Evolutionary conservation across 2,329 filamentous ascomycete genomes (phyloP), one percentile per base, ranked within the genome.

Genomic region (Thermoascus crustaceus): DNA sequence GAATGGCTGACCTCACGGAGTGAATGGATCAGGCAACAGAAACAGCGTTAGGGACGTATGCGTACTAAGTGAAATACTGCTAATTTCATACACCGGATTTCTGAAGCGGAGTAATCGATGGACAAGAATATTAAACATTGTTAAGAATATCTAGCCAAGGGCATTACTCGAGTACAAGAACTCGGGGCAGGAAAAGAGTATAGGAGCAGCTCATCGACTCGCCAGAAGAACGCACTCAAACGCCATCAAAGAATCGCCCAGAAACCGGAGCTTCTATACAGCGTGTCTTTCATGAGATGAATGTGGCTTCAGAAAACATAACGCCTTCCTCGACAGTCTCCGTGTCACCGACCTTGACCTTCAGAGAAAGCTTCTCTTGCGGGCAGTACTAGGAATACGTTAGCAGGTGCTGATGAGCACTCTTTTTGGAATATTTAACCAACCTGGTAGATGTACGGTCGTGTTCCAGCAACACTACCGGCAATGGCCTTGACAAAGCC

Each of bases 371-470:
- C 52, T 76, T 76, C 39, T 72, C 64, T 41, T 68, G 65, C 22
- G 84, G 82, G 11, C 72, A 72, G 63, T 80, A 96, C 82, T 94
- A 45, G 19, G 36, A 16, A 11, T 20, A 4, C n/a, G 34, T 44
- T 31, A 47, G 49, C 54, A 44, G 57, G 42, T 6, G 18, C 16
- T 10, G 4, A 24, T 5, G 17, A 10, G 32, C 24, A 26, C 24
- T 24, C 21, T 24, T 20, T 16, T 39, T 25, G 20, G 18, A 27
- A 13, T 17, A n/a, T 17, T 5, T 11, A 22, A 59, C 72, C 47
- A 62, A 88, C 85, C 73, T 94, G 91, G 66, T 95, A 98, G 52
- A 98, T 96, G 62, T 95, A 98, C 4, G 91, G 91, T 69, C 87
- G 91, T 18, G 91, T 94, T 43, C 91, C 91, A 3, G 82, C 86